phyloP scores from a whole-genome alignment of 2,329 filamentous ascomycete genomes.

The Fusarium robinianum region DNA sequence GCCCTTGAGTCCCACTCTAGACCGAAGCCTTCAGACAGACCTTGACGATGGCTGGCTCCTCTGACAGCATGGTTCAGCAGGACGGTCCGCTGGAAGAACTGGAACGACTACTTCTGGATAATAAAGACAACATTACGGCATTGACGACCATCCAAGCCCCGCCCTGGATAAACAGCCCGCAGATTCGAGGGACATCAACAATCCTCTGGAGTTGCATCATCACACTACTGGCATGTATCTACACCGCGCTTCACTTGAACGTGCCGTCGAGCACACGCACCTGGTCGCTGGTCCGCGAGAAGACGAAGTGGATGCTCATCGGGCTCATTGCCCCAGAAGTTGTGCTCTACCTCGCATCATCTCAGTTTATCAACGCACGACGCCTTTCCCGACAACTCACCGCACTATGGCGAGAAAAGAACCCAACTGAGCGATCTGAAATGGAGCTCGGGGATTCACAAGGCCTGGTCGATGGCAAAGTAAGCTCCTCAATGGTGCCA shows the following conservation, averaged over 20 bases:
- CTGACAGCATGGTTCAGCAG: too few species aligned
- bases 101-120: conserved; percentile 1
- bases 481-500: too few species aligned
- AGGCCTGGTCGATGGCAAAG: too few species aligned
- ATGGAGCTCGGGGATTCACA: conserved; percentile 10
- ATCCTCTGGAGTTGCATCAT: conserved; percentile 41
- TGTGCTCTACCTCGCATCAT: conserved; percentile 33
- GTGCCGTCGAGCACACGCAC: conserved; percentile 28
- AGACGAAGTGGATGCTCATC: conserved; percentile 36
- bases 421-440: not conserved
- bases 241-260: conserved; percentile 43
- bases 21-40: too few species aligned
- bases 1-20: too few species aligned
- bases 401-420: not conserved
- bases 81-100: too few species aligned
- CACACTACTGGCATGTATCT: conserved; percentile 42
- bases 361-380: conserved; percentile 9
- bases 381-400: conserved; percentile 8
- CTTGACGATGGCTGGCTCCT: too few species aligned
- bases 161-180: conserved; percentile 15
- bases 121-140: conserved; percentile 4
- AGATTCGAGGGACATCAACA: conserved; percentile 37
- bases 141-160: conserved; percentile 1
- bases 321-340: conserved; percentile 41
- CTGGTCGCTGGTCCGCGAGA: conserved; percentile 10